Evolutionary conservation across 139 green algal species (phyloP), one percentile per base, ranked within the genome.

Genomic region (Mychonastes homosphaera): DNA sequence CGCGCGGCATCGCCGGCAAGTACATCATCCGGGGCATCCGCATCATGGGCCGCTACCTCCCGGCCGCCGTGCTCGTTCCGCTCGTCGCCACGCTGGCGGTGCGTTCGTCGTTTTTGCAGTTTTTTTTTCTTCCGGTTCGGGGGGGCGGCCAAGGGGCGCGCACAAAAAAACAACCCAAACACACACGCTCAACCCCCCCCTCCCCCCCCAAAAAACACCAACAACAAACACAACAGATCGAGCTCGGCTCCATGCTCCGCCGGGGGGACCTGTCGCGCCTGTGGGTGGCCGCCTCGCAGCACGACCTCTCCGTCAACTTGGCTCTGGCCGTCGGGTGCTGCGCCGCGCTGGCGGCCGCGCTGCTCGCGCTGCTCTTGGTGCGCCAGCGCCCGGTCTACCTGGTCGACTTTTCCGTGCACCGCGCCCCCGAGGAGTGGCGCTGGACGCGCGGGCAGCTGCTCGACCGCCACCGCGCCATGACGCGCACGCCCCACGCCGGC

Each of bases 371-470:
- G 35, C 40, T 58, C 13, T 21, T 12, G 21, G n/a, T 47, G 23
- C 58, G 47, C 6, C 56, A 52, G 16, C 24, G 13, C 2, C 13
- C 50, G 9, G 50, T 61, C 1, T 67, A 67, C 40, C 51, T 67
- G 30, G 51, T 67, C 7, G 61, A 67, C 39, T 67, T 67, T 23
- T 15, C 27, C 16, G 61, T 67, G n/a, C 61, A 67, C 32, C 53
- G 54, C 29, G 51, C 50, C 15, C 51, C 55, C 8, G 61, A 67
- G 23, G 61, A 67, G 36, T 67, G 61, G 61, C 26, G 2, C 50
- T 41, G n/a, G n/a, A n/a, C n/a, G n/a, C n/a, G n/a, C n/a, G n/a
- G n/a, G n/a, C n/a, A n/a, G n/a, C n/a, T n/a, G n/a, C n/a, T n/a
- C n/a, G n/a, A n/a, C n/a, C n/a, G n/a, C n/a, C n/a, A n/a, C n/a